Evolutionary conservation across 2,329 filamentous ascomycete species (phyloP).

Genomic region (Pseudogymnoascus sp.): DNA sequence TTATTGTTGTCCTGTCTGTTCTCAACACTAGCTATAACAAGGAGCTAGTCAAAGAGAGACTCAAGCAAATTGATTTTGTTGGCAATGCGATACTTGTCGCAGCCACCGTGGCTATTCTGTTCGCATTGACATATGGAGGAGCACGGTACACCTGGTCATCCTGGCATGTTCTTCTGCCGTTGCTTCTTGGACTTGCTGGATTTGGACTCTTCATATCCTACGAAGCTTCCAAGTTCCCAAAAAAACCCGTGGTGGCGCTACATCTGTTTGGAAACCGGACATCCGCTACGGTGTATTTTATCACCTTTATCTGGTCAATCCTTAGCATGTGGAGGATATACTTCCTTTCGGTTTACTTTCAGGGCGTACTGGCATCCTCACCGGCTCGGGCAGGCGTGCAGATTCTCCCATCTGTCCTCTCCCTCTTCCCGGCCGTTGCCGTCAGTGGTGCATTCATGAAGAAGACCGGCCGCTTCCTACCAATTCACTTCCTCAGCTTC

Average conservation of each 20-base stretch:
- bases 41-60: constrained; percentile 28
- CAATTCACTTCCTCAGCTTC: constrained; percentile 35
- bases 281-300: constrained; percentile 24
- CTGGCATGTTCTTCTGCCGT: constrained; percentile 33
- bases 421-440: constrained; percentile 37
- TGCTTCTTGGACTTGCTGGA: constrained; percentile 38
- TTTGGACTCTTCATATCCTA: constrained; percentile 33
- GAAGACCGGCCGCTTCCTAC: constrained; percentile 39
- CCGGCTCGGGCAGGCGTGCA: constrained; percentile 38
- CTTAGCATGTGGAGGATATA: constrained; percentile 30
- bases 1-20: constrained; percentile 23
- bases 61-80: constrained; percentile 36
- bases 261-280: constrained; percentile 32
- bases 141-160: constrained; percentile 36
- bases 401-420: constrained; percentile 36
- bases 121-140: constrained; percentile 39
- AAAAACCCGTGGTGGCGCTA: constrained; percentile 35
- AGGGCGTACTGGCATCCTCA: constrained; percentile 29
- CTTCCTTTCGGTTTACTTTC: constrained; percentile 30
- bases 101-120: constrained; percentile 34
- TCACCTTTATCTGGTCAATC: constrained; percentile 33
- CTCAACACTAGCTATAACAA: constrained; percentile 31
- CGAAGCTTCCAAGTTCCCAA: constrained; percentile 24
- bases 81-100: constrained; percentile 37
- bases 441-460: constrained; percentile 33